Evolutionary conservation across 1,139 yeast species (phyloP).

Genomic region (Trichomonascaceae sp.): DNA sequence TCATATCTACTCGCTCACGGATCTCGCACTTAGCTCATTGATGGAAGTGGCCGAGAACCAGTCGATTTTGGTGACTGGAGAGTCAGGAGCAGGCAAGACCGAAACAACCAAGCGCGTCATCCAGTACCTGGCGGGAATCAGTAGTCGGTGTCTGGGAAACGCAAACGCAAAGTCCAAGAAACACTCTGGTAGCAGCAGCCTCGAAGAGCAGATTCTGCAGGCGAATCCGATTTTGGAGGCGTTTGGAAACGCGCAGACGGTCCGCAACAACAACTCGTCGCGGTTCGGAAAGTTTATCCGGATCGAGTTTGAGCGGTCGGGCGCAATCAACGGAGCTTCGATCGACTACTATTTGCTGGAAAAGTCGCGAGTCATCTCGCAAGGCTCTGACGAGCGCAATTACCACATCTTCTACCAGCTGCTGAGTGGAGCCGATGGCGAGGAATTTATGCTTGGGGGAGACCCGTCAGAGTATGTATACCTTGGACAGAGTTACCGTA

Average conservation of each 20-base stretch:
- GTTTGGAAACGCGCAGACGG: conserved; percentile 95
- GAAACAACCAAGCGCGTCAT: conserved; percentile 95
- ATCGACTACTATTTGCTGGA: conserved; percentile 92
- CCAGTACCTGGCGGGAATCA: conserved; percentile 77
- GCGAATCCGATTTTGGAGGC: conserved; percentile 95
- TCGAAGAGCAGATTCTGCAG: conserved; percentile 77
- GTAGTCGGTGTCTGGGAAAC: conserved; percentile 19
- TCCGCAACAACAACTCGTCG: conserved; percentile 86
- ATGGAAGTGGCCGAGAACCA: conserved; percentile 64
- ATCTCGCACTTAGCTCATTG: conserved; percentile 70
- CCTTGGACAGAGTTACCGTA: conserved; percentile 40
- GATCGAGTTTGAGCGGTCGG: conserved; percentile 55
- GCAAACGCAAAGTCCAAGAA: conserved; percentile 5
- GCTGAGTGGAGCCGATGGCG: conserved; percentile 46
- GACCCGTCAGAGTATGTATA: conserved; percentile 39
- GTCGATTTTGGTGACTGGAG: conserved; percentile 91
- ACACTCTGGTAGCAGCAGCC: conserved; percentile 23
- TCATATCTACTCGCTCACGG: conserved; percentile 87
- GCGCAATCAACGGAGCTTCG: conserved; percentile 73
- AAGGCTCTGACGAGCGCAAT: conserved; percentile 65
- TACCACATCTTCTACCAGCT: conserved; percentile 90
- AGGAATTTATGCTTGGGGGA: conserved; percentile 37
- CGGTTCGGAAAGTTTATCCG: conserved; percentile 94
- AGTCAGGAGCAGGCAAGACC: conserved; percentile 97
- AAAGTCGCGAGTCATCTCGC: conserved; percentile 85